Conservation (phyloP, 768 basidiomycete genomes). For the Suillus luteus region DNA sequence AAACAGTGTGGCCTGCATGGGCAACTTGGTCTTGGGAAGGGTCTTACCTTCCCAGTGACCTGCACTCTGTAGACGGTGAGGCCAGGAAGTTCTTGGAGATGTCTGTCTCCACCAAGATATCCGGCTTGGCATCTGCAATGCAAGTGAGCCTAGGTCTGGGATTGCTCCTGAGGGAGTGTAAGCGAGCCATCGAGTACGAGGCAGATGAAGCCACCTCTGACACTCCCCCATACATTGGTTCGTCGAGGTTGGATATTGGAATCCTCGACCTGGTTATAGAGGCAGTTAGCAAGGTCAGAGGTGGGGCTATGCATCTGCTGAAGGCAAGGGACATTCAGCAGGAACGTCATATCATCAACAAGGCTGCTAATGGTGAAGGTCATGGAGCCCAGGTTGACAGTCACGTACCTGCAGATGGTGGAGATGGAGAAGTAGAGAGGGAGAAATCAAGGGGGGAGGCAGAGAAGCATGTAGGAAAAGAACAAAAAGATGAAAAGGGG, state of each 20-base stretch:
- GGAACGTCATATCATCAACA: too few species aligned
- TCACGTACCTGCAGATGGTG: too few species aligned
- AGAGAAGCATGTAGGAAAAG: not conserved
- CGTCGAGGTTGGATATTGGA: not conserved
- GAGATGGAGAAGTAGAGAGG: too few species aligned
- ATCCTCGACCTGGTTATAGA: not conserved
- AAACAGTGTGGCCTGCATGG: not conserved
- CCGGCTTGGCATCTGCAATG: not conserved
- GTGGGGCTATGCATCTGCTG: not conserved
- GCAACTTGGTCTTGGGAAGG: not conserved
- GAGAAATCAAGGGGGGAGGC: too few species aligned
- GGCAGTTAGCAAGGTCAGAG: not conserved
- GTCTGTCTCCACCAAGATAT: not conserved
- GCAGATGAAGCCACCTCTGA: not conserved
- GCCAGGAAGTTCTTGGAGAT: not conserved
- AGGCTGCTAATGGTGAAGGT: too few species aligned
- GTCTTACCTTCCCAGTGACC: not conserved
- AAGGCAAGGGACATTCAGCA: not conserved
- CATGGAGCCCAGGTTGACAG: too few species aligned
- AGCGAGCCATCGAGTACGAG: not conserved
- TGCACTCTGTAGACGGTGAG: not conserved
- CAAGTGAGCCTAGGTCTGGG: not conserved
- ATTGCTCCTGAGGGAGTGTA: not conserved
- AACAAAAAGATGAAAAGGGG: not conserved
- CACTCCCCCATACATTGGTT: not conserved